Percentiles rank a stretch among this genome's conserved stretches.
These are phyloP conservation scores for Penicillium odoratum DNA, from an alignment of 495 filamentous ascomycete species.

Conservation along the genomic window DNA sequence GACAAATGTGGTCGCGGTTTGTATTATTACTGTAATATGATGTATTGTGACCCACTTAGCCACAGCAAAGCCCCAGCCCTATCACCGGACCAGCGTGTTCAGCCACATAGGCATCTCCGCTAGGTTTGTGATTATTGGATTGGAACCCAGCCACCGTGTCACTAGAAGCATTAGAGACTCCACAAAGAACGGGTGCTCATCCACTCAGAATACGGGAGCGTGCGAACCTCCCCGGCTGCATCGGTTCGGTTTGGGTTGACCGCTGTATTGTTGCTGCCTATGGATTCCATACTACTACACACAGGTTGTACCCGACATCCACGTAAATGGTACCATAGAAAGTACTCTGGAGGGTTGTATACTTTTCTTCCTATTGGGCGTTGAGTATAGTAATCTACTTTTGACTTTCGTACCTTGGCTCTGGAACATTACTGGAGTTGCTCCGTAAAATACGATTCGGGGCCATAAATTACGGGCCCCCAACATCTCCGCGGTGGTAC, in stretches of 20 bases:
- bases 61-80: constrained; percentile 7
- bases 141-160: constrained; percentile 13
- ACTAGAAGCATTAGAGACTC: constrained; percentile 6
- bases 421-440: no score
- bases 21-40: neutral
- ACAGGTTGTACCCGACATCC: neutral
- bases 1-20: neutral
- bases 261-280: constrained; percentile 17
- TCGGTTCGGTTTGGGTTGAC: constrained; percentile 9
- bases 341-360: no score
- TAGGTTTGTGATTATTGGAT: constrained; percentile 4
- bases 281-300: neutral
- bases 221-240: constrained; percentile 3
- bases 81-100: neutral
- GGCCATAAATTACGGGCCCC: no score
- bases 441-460: no score
- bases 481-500: no score
- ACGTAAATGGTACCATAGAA: neutral
- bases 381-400: no score
- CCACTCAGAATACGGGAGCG: constrained; percentile 14
- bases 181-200: constrained; percentile 4
- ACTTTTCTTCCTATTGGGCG: no score
- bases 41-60: neutral
- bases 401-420: no score
- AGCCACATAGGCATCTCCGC: constrained; percentile 19